Percentiles rank a stretch among this genome's conserved stretches.
phyloP scores from a whole-genome alignment of 2,329 filamentous ascomycete species.

The Diplodia sapinea region DNA sequence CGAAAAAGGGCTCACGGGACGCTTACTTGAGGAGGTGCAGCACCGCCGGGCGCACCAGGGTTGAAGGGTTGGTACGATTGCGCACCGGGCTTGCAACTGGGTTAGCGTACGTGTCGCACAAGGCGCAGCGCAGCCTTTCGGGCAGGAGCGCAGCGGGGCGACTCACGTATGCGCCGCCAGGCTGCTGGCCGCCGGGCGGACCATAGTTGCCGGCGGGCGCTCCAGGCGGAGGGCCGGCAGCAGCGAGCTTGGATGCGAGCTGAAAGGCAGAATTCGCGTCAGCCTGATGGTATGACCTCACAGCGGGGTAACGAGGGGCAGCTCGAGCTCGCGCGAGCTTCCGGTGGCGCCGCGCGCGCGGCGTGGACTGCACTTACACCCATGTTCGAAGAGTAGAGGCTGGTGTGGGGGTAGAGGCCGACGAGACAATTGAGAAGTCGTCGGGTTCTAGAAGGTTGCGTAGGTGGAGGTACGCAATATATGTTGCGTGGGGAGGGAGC shows the following conservation, averaged over 20 bases:
- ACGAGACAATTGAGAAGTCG: slow-evolving; percentile 7
- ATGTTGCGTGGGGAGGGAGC: slow-evolving; percentile 21
- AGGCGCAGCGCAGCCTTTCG: slow-evolving; percentile 22
- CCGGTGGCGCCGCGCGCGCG: not conserved
- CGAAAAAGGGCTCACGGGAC: slow-evolving; percentile 20
- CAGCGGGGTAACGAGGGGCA: slow-evolving; percentile 34
- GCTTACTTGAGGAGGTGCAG: slow-evolving; percentile 44
- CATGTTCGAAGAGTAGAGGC: slow-evolving; percentile 7
- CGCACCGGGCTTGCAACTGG: slow-evolving; percentile 50
- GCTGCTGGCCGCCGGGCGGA: slow-evolving; percentile 40
- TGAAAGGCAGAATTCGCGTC: slow-evolving; percentile 39
- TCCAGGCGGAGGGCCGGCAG: slow-evolving; percentile 46
- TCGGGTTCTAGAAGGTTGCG: slow-evolving; percentile 10
- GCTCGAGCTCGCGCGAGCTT: slow-evolving; percentile 17
- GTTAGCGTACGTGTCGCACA: slow-evolving; percentile 39
- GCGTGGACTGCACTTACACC: slow-evolving; percentile 28
- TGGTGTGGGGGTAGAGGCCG: not conserved
- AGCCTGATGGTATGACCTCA: slow-evolving; percentile 35
- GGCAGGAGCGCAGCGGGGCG: slow-evolving; percentile 31
- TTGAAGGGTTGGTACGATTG: slow-evolving; percentile 62
- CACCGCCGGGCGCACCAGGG: slow-evolving; percentile 49
- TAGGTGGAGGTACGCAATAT: slow-evolving; percentile 23
- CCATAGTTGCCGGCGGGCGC: slow-evolving; percentile 30
- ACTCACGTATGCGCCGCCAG: slow-evolving; percentile 62
- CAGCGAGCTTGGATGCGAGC: slow-evolving; percentile 57